Evolutionary conservation across 306 rosid species (phyloP), one percentile per base, ranked within the genome.

Genomic region (Trichosanthes cucumerina): DNA sequence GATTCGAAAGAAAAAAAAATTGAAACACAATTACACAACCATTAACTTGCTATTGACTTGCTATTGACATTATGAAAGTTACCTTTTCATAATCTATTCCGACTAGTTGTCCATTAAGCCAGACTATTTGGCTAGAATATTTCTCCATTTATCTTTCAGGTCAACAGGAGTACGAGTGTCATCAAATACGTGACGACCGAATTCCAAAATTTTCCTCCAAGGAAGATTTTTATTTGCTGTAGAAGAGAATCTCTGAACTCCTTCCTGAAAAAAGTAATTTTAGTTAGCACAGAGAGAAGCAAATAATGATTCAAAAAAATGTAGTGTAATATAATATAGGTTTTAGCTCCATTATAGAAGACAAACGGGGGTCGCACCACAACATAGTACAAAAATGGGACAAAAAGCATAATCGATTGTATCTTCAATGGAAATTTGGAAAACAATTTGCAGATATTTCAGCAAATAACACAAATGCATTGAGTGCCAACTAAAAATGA

Each of bases 101-200:
- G 28, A 56, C 6, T 34, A 36, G 26, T 56, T 57, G 38, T 39
- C 64, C 52, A 38, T 58, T 56, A 7, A 6, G 36, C 21, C 53
- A 43, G 46, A 28, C 72, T 60, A 44, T 60, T 21, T 78, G 58
- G 19, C 80, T 26, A 2, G 24, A 31, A 78, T 33, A 47, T 47
- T 62, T 83, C 80, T 90, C 97, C 97, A 94, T 78, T 94, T 94
- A 83, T 94, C 96, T 87, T 88, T 92, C n/a, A 88, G 86, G 80
- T 86, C 89, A 71, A 4, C 73, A 23, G 89, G 89, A 31, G 58
- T 60, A n/a, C 91, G 89, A 33, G 82, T 84, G 41, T 7, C 9
- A 23, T 82, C 76, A 49, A 88, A 88, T 31, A 84, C 44, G 56
- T 72, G 77, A 44, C 28, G 68, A 24, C 91, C 91, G 9, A 24